A percentile compares a stretch with the other conserved stretches of the same genome.
Evolutionary conservation across 768 basidiomycete species (phyloP).

Genomic region (Leucocoprinus sp.): DNA sequence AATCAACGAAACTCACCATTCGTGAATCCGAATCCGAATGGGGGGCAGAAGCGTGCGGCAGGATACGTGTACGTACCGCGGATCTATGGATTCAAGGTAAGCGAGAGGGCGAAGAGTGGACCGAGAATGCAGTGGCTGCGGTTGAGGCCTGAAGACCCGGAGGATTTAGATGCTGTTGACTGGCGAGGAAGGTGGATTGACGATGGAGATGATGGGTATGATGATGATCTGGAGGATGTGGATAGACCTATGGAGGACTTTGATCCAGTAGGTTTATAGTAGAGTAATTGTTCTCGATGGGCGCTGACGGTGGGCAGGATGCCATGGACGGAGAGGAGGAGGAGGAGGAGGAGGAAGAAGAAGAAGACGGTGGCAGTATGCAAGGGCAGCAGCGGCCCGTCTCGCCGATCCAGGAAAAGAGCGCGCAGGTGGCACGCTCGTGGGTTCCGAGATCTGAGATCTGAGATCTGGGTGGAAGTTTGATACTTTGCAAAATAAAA

Average conservation of each 20-base stretch:
- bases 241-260: slow-evolving; percentile 84
- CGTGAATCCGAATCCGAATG: slow-evolving; percentile 81
- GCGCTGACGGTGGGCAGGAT: slow-evolving; percentile 31
- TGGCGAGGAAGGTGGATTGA: slow-evolving; percentile 86
- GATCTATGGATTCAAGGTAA: slow-evolving; percentile 98
- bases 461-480: too few species aligned
- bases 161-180: slow-evolving; percentile 82
- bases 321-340: slow-evolving; percentile 42
- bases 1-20: slow-evolving; percentile 52
- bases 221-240: slow-evolving; percentile 57
- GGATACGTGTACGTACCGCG: slow-evolving; percentile 84
- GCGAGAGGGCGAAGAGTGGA: slow-evolving; percentile 88
- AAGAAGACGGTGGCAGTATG: slow-evolving; percentile 43
- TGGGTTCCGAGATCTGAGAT: slow-evolving; percentile 30
- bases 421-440: slow-evolving; percentile 21
- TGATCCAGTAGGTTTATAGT: slow-evolving; percentile 60
- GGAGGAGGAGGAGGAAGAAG: slow-evolving; percentile 57
- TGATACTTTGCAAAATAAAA: too few species aligned
- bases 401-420: too few species aligned
- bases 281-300: neutral
- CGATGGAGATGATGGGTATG: slow-evolving; percentile 48
- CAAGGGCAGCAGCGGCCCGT: slow-evolving; percentile 26
- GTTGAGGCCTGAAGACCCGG: slow-evolving; percentile 70
- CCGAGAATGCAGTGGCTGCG: slow-evolving; percentile 98
- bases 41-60: slow-evolving; percentile 81